These are phyloP conservation scores for Moringa oleifera DNA, from an alignment of 345 rosid species.

Conservation along the genomic window DNA sequence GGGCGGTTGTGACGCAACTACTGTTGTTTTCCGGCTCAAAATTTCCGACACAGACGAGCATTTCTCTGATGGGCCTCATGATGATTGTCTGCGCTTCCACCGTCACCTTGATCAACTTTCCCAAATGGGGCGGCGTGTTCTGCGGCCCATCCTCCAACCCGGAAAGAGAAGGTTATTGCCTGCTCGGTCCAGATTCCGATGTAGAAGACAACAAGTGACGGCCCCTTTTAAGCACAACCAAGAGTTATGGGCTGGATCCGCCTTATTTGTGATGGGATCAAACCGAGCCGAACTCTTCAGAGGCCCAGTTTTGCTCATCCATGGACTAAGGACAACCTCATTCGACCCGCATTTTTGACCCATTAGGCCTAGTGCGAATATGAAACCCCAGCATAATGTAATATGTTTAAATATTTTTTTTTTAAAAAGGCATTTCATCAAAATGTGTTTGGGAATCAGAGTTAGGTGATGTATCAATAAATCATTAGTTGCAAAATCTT, in stretches of 20 bases:
- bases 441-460: too few relatives aligned
- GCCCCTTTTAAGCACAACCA: too few relatives aligned
- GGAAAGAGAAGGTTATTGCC: constrained; percentile 21
- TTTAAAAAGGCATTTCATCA: too few relatives aligned
- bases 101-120: constrained; percentile 48
- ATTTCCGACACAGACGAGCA: constrained; percentile 53
- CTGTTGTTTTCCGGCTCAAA: constrained; percentile 55
- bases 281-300: too few relatives aligned
- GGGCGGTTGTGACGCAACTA: constrained; percentile 66
- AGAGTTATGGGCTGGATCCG: too few relatives aligned
- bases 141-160: constrained; percentile 32
- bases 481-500: neutral
- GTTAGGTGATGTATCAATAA: neutral
- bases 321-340: too few relatives aligned
- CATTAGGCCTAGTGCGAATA: too few relatives aligned
- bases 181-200: constrained; percentile 21
- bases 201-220: constrained; percentile 5
- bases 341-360: too few relatives aligned
- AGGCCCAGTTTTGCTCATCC: too few relatives aligned
- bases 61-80: constrained; percentile 85
- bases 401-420: too few relatives aligned
- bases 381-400: too few relatives aligned
- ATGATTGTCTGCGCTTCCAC: constrained; percentile 48
- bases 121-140: constrained; percentile 60
- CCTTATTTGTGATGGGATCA: too few relatives aligned